Conservation (phyloP, 2,329 filamentous ascomycete species). For the Alternaria arborescens region DNA sequence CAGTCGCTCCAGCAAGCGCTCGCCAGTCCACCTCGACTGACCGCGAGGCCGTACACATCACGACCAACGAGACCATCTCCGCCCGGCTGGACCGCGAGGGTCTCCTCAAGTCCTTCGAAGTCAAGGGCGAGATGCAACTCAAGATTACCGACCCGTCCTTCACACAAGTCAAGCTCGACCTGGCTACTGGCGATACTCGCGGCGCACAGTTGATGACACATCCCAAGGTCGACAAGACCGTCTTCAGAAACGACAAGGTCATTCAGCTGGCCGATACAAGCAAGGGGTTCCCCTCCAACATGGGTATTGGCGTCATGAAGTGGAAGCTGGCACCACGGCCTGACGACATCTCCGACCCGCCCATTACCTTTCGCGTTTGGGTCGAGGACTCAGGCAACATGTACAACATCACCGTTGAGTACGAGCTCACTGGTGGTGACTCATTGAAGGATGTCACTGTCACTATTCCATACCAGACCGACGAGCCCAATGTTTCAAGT, state of each 20-base stretch:
- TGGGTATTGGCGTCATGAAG: constrained; percentile 88
- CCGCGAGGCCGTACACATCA: constrained; percentile 86
- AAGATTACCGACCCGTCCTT: constrained; percentile 88
- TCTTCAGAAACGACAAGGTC: constrained; percentile 81
- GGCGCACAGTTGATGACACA: constrained; percentile 94
- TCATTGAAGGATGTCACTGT: constrained; percentile 84
- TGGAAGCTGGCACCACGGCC: constrained; percentile 87
- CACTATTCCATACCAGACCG: constrained; percentile 83
- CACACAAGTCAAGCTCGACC: constrained; percentile 88
- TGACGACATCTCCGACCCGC: constrained; percentile 81
- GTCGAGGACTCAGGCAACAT: constrained; percentile 86
- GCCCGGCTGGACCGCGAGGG: constrained; percentile 91
- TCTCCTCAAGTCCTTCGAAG: constrained; percentile 81
- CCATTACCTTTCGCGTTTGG: constrained; percentile 97
- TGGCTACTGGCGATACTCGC: constrained; percentile 78
- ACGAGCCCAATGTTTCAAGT: constrained; percentile 87
- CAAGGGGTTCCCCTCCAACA: constrained; percentile 93
- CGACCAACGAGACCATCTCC: constrained; percentile 87
- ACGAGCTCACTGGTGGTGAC: constrained; percentile 86
- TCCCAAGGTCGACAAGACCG: constrained; percentile 90
- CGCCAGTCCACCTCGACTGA: constrained; percentile 73
- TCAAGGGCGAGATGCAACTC: constrained; percentile 91
- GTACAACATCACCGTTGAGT: constrained; percentile 92
- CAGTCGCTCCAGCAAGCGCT: constrained; percentile 63
- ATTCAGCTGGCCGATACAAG: constrained; percentile 90